Percentiles rank a stretch among this genome's conserved stretches.
Conservation (phyloP, 2,329 filamentous ascomycete genomes). For the Aspergillus tamarii region DNA sequence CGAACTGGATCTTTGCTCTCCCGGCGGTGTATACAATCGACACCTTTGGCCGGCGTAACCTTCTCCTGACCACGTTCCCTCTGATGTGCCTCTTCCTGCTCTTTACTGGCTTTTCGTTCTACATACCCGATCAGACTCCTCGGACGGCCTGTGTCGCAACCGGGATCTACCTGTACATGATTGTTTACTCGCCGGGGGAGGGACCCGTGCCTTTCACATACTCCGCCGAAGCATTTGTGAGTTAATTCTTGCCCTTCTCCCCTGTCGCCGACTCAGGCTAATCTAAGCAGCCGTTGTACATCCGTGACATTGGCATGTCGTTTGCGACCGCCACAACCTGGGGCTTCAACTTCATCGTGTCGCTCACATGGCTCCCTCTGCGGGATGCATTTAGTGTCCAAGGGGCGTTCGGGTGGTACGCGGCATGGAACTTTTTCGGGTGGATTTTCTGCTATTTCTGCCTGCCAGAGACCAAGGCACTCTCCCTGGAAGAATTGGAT, state of each 20-base stretch:
- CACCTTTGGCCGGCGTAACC: slow-evolving; percentile 66
- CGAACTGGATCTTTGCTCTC: slow-evolving; percentile 68
- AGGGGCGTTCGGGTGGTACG: slow-evolving; percentile 58
- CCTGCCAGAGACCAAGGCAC: slow-evolving; percentile 45
- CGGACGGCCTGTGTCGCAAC: slow-evolving; percentile 47
- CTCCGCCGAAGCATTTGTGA: slow-evolving; percentile 61
- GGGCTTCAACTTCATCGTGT: slow-evolving; percentile 60
- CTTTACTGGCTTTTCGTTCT: slow-evolving; percentile 58
- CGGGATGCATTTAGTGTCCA: slow-evolving; percentile 52
- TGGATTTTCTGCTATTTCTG: slow-evolving; percentile 32
- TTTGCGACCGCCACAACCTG: slow-evolving; percentile 65
- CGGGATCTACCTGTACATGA: slow-evolving; percentile 49
- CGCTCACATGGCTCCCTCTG: slow-evolving; percentile 58
- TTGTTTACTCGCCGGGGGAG: slow-evolving; percentile 59
- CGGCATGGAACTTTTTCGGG: slow-evolving; percentile 46
- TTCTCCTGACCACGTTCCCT: slow-evolving; percentile 67
- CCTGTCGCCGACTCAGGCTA: slow-evolving; percentile 18
- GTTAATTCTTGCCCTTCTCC: background rate
- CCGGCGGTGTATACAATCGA: slow-evolving; percentile 70
- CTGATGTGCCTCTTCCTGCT: slow-evolving; percentile 61
- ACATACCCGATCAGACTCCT: slow-evolving; percentile 47
- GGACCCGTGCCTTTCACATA: slow-evolving; percentile 69
- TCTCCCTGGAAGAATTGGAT: slow-evolving; percentile 53
- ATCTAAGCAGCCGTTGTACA: slow-evolving; percentile 58
- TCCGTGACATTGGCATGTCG: slow-evolving; percentile 65